Conservation (phyloP, 768 basidiomycete genomes). For the Nidularia pulvinata region DNA sequence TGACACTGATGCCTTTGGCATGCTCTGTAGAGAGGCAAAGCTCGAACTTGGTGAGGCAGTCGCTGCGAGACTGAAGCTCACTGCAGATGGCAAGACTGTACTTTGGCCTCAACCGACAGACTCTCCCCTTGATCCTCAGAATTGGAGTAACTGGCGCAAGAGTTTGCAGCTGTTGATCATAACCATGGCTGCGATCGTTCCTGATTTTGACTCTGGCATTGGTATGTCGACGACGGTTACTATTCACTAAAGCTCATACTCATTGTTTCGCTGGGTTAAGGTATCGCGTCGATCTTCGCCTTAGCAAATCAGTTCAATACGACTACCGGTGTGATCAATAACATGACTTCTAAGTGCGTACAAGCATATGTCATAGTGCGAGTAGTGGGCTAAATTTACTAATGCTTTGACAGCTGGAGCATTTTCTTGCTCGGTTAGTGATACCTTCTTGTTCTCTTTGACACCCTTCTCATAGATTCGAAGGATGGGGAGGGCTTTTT, state of each 20-base stretch:
- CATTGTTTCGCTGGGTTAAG: conserved; percentile 18
- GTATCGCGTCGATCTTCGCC: conserved; percentile 62
- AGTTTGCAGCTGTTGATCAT: conserved; percentile 56
- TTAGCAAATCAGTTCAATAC: conserved; percentile 57
- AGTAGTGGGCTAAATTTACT: not conserved
- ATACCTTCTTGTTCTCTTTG: conserved; percentile 1
- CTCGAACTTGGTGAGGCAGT: conserved; percentile 59
- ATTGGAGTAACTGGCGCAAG: conserved; percentile 57
- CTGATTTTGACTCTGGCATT: conserved; percentile 68
- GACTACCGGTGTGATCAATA: conserved; percentile 56
- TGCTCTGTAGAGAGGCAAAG: conserved; percentile 49
- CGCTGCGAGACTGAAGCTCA: conserved; percentile 56
- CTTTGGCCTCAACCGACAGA: conserved; percentile 74
- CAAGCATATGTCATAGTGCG: not conserved
- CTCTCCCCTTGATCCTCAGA: conserved; percentile 64
- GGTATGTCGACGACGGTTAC: conserved; percentile 28
- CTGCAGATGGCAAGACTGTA: conserved; percentile 53
- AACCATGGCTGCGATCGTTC: conserved; percentile 63
- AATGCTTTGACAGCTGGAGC: conserved; percentile 48
- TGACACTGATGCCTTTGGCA: not conserved
- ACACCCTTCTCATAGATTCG: not conserved
- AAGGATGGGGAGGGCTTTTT: conserved; percentile 61
- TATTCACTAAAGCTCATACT: not conserved
- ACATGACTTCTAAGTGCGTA: conserved; percentile 55
- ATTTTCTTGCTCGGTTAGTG: conserved; percentile 56